Evolutionary conservation across 306 rosid genomes (phyloP).

Genomic region (Neltuma alba): DNA sequence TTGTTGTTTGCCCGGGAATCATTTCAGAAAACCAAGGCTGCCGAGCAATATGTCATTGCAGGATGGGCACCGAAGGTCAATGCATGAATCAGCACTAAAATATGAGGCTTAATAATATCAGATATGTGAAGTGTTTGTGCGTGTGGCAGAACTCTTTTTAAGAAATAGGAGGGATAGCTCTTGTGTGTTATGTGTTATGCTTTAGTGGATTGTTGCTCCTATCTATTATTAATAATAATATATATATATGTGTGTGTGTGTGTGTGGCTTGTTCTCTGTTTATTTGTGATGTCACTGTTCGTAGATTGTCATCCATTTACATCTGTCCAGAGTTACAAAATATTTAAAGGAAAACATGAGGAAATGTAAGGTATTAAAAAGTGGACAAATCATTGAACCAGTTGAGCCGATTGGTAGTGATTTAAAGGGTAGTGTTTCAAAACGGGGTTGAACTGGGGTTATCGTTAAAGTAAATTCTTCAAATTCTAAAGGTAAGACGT

Average conservation of each 20-base stretch:
- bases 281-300: neutral
- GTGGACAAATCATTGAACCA: too few relatives aligned
- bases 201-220: constrained; percentile 18
- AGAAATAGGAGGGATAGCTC: constrained; percentile 22
- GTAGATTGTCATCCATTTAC: neutral
- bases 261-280: neutral
- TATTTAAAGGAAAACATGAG: neutral
- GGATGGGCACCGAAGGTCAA: constrained; percentile 94
- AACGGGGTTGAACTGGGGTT: too few relatives aligned
- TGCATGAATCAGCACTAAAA: constrained; percentile 55
- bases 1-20: constrained; percentile 67
- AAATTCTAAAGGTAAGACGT: too few relatives aligned
- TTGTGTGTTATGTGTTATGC: neutral
- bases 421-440: too few relatives aligned
- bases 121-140: constrained; percentile 22
- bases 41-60: constrained; percentile 65
- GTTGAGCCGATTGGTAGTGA: too few relatives aligned
- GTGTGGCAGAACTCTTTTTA: constrained; percentile 22
- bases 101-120: constrained; percentile 25
- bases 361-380: too few relatives aligned
- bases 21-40: constrained; percentile 66
- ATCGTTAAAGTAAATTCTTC: too few relatives aligned
- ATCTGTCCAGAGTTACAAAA: neutral
- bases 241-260: too few relatives aligned
- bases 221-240: neutral